Evolutionary conservation across 805 yeast species (phyloP).

Genomic region (Nakazawaea laoshanensis): DNA sequence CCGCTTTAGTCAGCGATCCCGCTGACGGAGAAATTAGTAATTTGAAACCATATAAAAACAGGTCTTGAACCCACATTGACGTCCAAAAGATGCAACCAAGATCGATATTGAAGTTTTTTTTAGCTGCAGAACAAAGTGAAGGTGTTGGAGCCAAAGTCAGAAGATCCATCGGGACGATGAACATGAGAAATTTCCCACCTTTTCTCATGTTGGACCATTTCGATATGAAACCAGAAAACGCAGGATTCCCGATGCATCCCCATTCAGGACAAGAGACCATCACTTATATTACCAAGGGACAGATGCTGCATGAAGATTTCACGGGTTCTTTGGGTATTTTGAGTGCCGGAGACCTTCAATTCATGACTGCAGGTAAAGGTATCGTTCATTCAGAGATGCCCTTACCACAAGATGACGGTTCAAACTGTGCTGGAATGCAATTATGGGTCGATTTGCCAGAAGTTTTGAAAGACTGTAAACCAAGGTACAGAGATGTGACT

Average conservation of each 20-base stretch:
- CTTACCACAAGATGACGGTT: constrained; percentile 38
- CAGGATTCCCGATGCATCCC: constrained; percentile 81
- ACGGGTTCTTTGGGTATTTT: constrained; percentile 77
- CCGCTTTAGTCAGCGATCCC: no score
- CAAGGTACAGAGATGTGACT: constrained; percentile 73
- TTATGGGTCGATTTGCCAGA: constrained; percentile 83
- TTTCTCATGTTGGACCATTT: constrained; percentile 80
- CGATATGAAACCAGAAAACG: constrained; percentile 47
- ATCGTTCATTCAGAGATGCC: constrained; percentile 87
- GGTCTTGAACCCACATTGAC: no score
- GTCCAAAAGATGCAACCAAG: constrained; percentile 21
- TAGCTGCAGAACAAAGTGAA: constrained; percentile 67
- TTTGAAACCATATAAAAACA: no score
- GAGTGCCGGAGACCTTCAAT: constrained; percentile 78
- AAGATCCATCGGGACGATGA: constrained; percentile 65
- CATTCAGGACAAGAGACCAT: constrained; percentile 82
- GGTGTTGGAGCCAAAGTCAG: constrained; percentile 87
- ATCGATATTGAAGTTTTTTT: constrained; percentile 39
- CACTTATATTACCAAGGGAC: constrained; percentile 57
- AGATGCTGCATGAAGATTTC: constrained; percentile 77
- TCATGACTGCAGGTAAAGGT: constrained; percentile 91
- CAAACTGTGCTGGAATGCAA: constrained; percentile 59
- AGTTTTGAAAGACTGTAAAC: constrained; percentile 50
- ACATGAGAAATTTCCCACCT: constrained; percentile 70
- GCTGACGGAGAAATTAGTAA: no score